Conservation (phyloP, 768 basidiomycete species). For the Termitomyces bulborhizus region DNA sequence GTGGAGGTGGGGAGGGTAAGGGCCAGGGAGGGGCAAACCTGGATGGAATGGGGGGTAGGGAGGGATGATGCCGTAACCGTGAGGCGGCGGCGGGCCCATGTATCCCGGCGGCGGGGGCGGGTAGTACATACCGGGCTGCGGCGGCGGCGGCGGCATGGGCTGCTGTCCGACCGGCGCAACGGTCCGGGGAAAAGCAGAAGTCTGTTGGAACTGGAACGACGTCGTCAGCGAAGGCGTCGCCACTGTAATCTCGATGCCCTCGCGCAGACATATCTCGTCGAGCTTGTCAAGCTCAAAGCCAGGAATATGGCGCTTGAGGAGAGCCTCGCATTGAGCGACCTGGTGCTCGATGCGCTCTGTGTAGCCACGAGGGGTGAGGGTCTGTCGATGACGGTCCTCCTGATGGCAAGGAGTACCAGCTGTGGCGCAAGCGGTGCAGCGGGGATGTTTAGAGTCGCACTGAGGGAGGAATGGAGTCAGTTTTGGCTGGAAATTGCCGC, state of each 20-base stretch:
- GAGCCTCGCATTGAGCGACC: slow-evolving; percentile 70
- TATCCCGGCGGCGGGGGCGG: slow-evolving; percentile 22
- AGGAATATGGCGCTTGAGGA: slow-evolving; percentile 68
- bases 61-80: slow-evolving; percentile 32
- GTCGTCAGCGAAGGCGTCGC: slow-evolving; percentile 19
- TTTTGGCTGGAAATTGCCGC: slow-evolving; percentile 71
- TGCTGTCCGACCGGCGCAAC: slow-evolving; percentile 27
- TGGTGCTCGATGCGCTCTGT: slow-evolving; percentile 79
- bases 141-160: slow-evolving; percentile 27
- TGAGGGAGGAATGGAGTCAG: slow-evolving; percentile 28
- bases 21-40: slow-evolving; percentile 27
- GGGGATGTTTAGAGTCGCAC: slow-evolving; percentile 89
- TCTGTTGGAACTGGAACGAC: slow-evolving; percentile 27
- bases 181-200: slow-evolving; percentile 19
- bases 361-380: slow-evolving; percentile 78
- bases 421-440: slow-evolving; percentile 80
- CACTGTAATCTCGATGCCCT: slow-evolving; percentile 52
- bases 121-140: slow-evolving; percentile 27
- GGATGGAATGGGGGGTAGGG: slow-evolving; percentile 30
- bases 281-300: slow-evolving; percentile 62
- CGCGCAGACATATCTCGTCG: slow-evolving; percentile 57
- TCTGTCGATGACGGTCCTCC: slow-evolving; percentile 84
- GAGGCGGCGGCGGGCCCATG: slow-evolving; percentile 32
- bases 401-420: slow-evolving; percentile 79
- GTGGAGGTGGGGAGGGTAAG: slow-evolving; percentile 54